These are phyloP conservation scores for Sechiopsis laciniata DNA, from an alignment of 306 rosid genomes.

Conservation along the genomic window DNA sequence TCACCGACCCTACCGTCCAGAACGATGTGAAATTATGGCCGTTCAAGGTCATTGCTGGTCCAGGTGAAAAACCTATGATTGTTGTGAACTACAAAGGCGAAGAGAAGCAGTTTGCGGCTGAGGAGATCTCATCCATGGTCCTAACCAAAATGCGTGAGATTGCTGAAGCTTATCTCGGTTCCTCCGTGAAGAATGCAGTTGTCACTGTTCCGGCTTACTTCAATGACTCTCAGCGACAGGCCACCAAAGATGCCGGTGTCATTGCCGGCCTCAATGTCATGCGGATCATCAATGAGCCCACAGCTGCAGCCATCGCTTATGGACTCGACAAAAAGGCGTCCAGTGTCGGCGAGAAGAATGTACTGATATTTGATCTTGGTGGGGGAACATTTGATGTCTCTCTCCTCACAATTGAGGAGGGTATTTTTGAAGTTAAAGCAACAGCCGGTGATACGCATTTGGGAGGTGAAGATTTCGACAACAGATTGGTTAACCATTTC, in stretches of 20 bases:
- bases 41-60: slow-evolving; percentile 48
- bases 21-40: slow-evolving; percentile 60
- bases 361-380: slow-evolving; percentile 50
- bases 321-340: slow-evolving; percentile 63
- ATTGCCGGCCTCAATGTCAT: slow-evolving; percentile 63
- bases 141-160: slow-evolving; percentile 76
- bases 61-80: slow-evolving; percentile 62
- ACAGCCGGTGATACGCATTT: slow-evolving; percentile 78
- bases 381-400: slow-evolving; percentile 51
- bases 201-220: slow-evolving; percentile 84
- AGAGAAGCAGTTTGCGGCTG: slow-evolving; percentile 53
- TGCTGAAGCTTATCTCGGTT: slow-evolving; percentile 72
- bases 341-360: slow-evolving; percentile 56
- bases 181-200: slow-evolving; percentile 57
- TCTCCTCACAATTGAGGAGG: slow-evolving; percentile 63
- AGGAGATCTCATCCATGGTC: slow-evolving; percentile 70
- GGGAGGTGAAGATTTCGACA: slow-evolving; percentile 82
- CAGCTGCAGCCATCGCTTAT: slow-evolving; percentile 65
- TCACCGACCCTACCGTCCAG: slow-evolving; percentile 55
- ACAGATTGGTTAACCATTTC: slow-evolving; percentile 69
- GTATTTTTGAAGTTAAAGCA: slow-evolving; percentile 64
- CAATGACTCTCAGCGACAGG: slow-evolving; percentile 65
- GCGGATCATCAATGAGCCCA: slow-evolving; percentile 63
- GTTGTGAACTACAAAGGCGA: slow-evolving; percentile 51
- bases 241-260: slow-evolving; percentile 65